Evolutionary conservation across 2,329 filamentous ascomycete genomes (phyloP), one percentile per base, ranked within the genome.

Genomic region (Orbilia quercus): DNA sequence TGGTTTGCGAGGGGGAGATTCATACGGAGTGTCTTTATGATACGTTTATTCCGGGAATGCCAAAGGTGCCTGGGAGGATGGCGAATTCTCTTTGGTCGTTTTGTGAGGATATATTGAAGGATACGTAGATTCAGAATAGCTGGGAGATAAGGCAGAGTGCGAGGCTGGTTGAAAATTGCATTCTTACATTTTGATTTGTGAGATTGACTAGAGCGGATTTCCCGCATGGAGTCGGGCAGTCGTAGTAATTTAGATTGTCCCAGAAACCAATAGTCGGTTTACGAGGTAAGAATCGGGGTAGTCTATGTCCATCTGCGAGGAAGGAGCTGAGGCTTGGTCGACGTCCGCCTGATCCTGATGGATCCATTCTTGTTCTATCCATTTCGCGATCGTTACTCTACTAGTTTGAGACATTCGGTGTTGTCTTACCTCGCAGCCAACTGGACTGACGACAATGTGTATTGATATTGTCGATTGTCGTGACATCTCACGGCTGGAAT

Each of bases 1-100:
- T 74, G 38, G 14, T 74, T 16, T 66, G 60, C 22, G 62, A 74
- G 55, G 69, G 69, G 31, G 69, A 74, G 54, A 67, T 74, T 45
- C 69, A 74, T 58, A 74, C 62, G 4, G 69, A 74, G 48, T 74
- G 60, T 67, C 54, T 74, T 57, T 74, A 66, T 67, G 69, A 74
- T 62, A 64, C 62, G 54, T 28, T 38, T 36, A 45, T 72, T 23
- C 51, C 59, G 11, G 50, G 54, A 16, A 40, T 44, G 44, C 60
- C 25, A 9, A 38, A 36, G 45, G 62, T 62, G 36, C 54, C 54
- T 18, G 69, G 69, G n/a, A 63, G 51, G 60, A 74, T 74, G 69
- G 60, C 54, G 25, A 44, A 66, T 28, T 36, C 60, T 48, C 34
- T 48, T 23, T 67, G 60, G 69, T 42, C 60, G 40, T 51, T 72